A percentile compares a stretch with the other conserved stretches of the same genome.
These are phyloP conservation scores for Cinnamomum micranthum DNA, from an alignment of 164 flowering plant species.

Conservation along the genomic window DNA sequence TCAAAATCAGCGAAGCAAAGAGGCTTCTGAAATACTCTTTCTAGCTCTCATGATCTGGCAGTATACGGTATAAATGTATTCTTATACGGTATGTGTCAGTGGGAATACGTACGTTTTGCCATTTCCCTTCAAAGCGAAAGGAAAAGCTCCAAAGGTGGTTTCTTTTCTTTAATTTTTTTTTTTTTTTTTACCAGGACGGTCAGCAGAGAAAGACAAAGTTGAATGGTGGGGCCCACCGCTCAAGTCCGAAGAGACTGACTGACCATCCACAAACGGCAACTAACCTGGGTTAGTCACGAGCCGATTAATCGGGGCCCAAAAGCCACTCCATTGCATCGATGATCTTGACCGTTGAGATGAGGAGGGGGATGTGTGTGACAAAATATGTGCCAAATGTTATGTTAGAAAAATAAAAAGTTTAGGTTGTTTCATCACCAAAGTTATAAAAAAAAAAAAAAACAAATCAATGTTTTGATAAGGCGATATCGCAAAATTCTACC, in stretches of 20 bases:
- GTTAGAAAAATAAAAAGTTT: no score
- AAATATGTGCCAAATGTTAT: no score
- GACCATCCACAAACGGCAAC: slow-evolving; percentile 12
- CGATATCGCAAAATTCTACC: no score
- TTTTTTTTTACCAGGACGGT: neutral
- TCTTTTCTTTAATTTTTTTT: neutral
- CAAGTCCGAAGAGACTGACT: slow-evolving; percentile 10
- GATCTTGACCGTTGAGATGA: no score
- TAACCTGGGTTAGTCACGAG: slow-evolving; percentile 3
- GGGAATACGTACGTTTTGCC: slow-evolving; percentile 2
- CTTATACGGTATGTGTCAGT: neutral
- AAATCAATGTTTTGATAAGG: no score
- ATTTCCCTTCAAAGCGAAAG: neutral
- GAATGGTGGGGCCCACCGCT: slow-evolving; percentile 3
- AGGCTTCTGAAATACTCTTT: slow-evolving; percentile 52
- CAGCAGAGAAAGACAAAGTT: slow-evolving; percentile 30
- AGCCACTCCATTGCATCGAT: no score
- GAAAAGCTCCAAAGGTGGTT: neutral
- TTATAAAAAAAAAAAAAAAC: no score
- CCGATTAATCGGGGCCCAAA: neutral
- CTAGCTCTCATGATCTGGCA: slow-evolving; percentile 10
- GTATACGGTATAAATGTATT: neutral
- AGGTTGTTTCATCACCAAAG: no score
- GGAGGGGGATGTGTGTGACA: no score
- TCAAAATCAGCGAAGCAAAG: slow-evolving; percentile 63